These are phyloP conservation scores for Alternaria brassicicola DNA, from an alignment of 2,329 filamentous ascomycete species.

Conservation along the genomic window DNA sequence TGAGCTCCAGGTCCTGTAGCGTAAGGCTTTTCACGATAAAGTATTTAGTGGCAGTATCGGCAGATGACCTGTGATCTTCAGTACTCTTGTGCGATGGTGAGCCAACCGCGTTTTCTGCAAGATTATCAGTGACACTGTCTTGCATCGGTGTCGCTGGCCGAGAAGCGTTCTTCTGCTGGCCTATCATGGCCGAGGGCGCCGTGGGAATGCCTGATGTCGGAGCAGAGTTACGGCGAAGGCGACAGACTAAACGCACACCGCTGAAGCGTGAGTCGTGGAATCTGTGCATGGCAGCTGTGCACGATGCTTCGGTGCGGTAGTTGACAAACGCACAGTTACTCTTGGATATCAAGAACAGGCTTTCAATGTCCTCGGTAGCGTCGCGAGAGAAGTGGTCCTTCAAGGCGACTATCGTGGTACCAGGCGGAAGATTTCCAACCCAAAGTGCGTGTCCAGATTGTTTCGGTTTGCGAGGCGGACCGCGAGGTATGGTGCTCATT, in stretches of 20 bases:
- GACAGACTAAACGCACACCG: slow-evolving; percentile 82
- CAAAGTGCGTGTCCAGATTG: slow-evolving; percentile 87
- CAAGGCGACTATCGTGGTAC: slow-evolving; percentile 79
- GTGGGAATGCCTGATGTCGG: slow-evolving; percentile 58
- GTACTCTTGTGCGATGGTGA: slow-evolving; percentile 14
- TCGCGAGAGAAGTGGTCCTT: slow-evolving; percentile 89
- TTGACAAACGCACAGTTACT: slow-evolving; percentile 98
- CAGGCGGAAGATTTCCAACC: slow-evolving; percentile 91
- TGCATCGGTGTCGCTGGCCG: slow-evolving; percentile 36
- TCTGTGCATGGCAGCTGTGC: slow-evolving; percentile 75
- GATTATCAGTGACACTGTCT: slow-evolving; percentile 16
- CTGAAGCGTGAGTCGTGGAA: slow-evolving; percentile 92
- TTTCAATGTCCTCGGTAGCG: slow-evolving; percentile 76
- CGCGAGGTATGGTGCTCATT: slow-evolving; percentile 56
- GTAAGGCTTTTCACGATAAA: slow-evolving; percentile 95
- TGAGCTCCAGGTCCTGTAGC: slow-evolving; percentile 85
- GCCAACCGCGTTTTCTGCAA: slow-evolving; percentile 15
- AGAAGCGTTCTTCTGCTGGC: slow-evolving; percentile 30
- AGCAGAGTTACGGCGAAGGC: slow-evolving; percentile 68
- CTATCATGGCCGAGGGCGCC: slow-evolving; percentile 58
- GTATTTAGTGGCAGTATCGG: slow-evolving; percentile 69
- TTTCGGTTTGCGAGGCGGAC: slow-evolving; percentile 70
- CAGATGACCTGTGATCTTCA: slow-evolving; percentile 14
- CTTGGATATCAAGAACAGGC: slow-evolving; percentile 91
- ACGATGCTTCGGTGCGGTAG: slow-evolving; percentile 80